A percentile compares a stretch with the other conserved stretches of the same genome.
Conservation (phyloP, 345 rosid species). For the Aurinia saxatilis region DNA sequence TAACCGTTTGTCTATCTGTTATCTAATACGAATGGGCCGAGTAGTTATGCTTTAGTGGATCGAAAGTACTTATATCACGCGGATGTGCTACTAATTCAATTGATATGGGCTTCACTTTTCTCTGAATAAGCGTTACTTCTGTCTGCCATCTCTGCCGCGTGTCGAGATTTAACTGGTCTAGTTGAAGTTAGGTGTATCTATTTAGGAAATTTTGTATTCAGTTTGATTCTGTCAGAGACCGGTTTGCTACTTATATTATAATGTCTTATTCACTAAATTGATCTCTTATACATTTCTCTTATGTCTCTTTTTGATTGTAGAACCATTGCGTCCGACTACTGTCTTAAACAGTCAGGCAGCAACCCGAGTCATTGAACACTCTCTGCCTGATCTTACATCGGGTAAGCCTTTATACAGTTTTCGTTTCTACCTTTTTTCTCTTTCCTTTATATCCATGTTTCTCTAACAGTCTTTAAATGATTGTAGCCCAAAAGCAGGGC, state of each 20-base stretch:
- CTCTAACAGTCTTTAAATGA: not conserved
- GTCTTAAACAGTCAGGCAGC: conserved; percentile 79
- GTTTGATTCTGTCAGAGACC: not conserved
- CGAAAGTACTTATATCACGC: not conserved
- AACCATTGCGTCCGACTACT: conserved; percentile 65
- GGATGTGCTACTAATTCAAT: not conserved
- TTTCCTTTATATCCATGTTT: not conserved
- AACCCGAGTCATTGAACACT: conserved; percentile 81
- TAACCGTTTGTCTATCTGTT: not conserved
- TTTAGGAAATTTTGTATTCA: conserved; percentile 11
- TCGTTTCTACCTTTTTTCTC: not conserved
- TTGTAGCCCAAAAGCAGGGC: conserved; percentile 61
- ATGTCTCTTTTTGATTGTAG: conserved; percentile 30
- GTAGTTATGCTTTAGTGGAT: not conserved
- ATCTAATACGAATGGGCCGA: conserved; percentile 2
- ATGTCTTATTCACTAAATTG: conserved; percentile 6
- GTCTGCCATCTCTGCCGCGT: not conserved
- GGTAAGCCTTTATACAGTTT: conserved; percentile 38
- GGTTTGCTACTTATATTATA: not conserved
- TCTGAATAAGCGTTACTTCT: not conserved
- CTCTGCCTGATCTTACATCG: conserved; percentile 76
- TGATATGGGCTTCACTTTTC: not conserved
- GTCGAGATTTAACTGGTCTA: not conserved
- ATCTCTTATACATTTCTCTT: conserved; percentile 6
- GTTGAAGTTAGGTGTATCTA: not conserved